Evolutionary conservation across 176 grass and related monocot genomes (phyloP), one percentile per base, ranked within the genome.

Genomic region (Carex cristatella): DNA sequence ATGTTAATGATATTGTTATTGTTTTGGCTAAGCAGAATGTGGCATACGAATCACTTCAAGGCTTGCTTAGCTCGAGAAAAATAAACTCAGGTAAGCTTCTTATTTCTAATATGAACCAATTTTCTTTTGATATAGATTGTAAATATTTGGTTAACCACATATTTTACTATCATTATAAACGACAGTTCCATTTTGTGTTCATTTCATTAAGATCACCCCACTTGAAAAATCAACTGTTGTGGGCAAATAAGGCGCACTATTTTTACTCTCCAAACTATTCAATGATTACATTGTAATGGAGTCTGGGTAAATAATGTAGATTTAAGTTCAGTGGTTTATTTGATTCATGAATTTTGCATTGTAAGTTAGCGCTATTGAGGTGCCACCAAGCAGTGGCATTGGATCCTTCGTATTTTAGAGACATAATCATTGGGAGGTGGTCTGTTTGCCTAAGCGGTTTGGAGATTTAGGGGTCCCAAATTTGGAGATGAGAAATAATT

Each of bases 31-130:
- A 84, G 69, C 87, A 98, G 95, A 98, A 94, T 85, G 95, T 98
- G 42, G 95, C 95, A 40, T 98, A 95, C 79, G 93, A 92, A 74
- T 90, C 89, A 86, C 80, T 95, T 58, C 93, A 95, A 85, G 85
- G 89, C 11, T 88, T 92, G 51, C 87, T 98, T 73, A 86, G 87
- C 38, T 85, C 87, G 76, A 57, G 66, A 67, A 86, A 82, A 23
- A 66, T 69, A 61, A 88, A 88, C 86, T 90, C 89, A 86, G 85
- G 94, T 91, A 94, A 88, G 89, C 84, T 85, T 32, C 28, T 58
- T 79, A 79, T 79, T 79, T 15, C 30, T 58, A 79, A 33, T 13
- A 32, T 79, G 30, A 58, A 5, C 19, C 23, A 23, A 31, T 30
- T 14, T 54, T 14, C 55, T 35, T 30, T 55, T 58, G 74, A 79